Evolutionary conservation across 768 basidiomycete genomes (phyloP).

Genomic region (Guyanaporus albipodus): DNA sequence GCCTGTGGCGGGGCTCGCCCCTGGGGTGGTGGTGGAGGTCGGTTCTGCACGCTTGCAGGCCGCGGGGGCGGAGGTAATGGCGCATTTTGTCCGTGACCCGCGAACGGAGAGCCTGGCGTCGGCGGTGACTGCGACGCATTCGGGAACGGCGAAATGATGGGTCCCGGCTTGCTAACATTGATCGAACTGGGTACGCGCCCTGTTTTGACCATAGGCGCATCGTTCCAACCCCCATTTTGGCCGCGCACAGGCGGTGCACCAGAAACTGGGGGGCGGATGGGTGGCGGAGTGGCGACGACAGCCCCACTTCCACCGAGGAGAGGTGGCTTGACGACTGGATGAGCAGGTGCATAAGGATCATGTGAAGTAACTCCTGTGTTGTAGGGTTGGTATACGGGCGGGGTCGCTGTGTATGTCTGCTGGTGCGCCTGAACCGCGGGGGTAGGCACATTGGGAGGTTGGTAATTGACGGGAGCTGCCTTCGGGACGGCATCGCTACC

Average conservation of each 20-base stretch:
- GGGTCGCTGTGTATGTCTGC: conserved; percentile 33
- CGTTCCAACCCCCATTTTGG: conserved; percentile 89
- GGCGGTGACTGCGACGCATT: conserved; percentile 49
- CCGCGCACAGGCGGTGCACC: conserved; percentile 57
- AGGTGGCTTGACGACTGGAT: conserved; percentile 39
- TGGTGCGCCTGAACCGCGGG: conserved; percentile 23
- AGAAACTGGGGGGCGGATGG: conserved; percentile 41
- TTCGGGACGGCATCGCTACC: conserved; percentile 28
- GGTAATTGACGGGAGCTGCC: background rate
- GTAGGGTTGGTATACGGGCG: conserved; percentile 13
- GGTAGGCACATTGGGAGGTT: conserved; percentile 30
- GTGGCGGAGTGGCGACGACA: conserved; percentile 35
- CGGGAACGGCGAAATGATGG: conserved; percentile 90
- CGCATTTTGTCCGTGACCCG: conserved; percentile 35
- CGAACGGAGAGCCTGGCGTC: conserved; percentile 46
- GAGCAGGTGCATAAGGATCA: conserved; percentile 11
- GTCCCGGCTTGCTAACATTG: conserved; percentile 51
- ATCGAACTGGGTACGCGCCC: conserved; percentile 51
- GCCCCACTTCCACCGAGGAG: conserved; percentile 37
- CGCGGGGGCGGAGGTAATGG: conserved; percentile 49
- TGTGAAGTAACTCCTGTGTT: background rate
- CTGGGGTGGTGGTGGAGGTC: conserved; percentile 35
- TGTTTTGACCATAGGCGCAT: conserved; percentile 55
- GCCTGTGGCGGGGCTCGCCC: conserved; percentile 33
- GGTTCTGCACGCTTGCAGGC: conserved; percentile 34